Percentiles rank a stretch among this genome's conserved stretches.
Conservation (phyloP, 179 eudicot species). For the Vitellaria paradoxa region DNA sequence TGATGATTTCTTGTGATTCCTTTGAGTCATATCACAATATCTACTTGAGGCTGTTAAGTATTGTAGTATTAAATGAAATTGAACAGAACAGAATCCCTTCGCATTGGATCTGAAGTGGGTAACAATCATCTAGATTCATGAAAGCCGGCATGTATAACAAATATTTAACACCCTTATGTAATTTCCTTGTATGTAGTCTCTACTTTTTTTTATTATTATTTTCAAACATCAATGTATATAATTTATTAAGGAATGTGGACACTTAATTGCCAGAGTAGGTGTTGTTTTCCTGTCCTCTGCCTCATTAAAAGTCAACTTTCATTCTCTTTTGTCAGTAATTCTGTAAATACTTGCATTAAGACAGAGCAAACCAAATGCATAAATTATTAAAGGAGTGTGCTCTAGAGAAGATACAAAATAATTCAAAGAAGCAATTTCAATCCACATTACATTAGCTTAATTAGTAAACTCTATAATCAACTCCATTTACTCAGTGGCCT, state of each 20-base stretch:
- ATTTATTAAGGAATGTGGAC: too few species aligned
- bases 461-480: neutral
- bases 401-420: neutral
- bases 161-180: neutral
- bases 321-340: too few species aligned
- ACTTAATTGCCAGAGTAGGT: too few species aligned
- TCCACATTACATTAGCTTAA: neutral
- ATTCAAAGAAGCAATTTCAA: neutral
- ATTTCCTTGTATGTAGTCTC: too few species aligned
- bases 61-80: neutral
- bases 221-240: too few species aligned
- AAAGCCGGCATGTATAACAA: neutral
- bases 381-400: neutral
- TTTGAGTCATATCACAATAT: neutral
- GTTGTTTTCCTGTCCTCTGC: too few species aligned
- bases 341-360: too few species aligned
- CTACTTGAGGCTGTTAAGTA: neutral
- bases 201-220: too few species aligned
- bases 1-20: neutral
- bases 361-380: too few species aligned
- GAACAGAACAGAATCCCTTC: slow-evolving; percentile 1
- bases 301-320: too few species aligned
- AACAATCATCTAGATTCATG: neutral
- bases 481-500: too few species aligned
- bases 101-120: neutral